phyloP scores from a whole-genome alignment of 225 moss, liverwort and hornwort species.

The Marchantia polymorpha region DNA sequence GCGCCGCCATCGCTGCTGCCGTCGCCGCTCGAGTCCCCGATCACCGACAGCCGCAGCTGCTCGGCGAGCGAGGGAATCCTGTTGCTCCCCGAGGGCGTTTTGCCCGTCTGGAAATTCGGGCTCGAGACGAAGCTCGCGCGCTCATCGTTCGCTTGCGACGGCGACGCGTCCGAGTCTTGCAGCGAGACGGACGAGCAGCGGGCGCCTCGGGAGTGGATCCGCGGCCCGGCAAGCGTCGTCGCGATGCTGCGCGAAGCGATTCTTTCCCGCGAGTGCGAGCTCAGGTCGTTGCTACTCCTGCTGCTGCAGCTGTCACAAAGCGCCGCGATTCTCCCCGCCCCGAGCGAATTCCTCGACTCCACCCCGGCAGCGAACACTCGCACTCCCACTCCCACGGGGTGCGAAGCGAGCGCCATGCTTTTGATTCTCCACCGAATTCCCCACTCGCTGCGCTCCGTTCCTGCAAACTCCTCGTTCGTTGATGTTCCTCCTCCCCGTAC shows the following conservation, averaged over 20 bases:
- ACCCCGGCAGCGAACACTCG: not conserved
- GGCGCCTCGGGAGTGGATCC: not conserved
- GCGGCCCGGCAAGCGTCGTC: not conserved
- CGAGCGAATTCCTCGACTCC: not conserved
- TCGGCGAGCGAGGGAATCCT: slow-evolving; percentile 1
- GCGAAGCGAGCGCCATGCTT: slow-evolving; percentile 13
- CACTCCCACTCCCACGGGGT: not conserved
- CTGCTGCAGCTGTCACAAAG: not conserved
- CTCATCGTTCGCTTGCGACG: slow-evolving; percentile 1
- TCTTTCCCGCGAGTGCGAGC: not conserved
- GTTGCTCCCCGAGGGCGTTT: not conserved
- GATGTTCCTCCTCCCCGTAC: not conserved
- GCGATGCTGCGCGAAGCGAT: not conserved
- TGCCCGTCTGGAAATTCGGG: slow-evolving; percentile 2
- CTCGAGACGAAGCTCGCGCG: slow-evolving; percentile 5
- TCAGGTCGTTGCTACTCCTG: not conserved
- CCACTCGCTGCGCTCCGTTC: not conserved
- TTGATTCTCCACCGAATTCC: not conserved
- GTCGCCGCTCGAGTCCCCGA: not conserved
- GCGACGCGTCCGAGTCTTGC: slow-evolving; percentile 20
- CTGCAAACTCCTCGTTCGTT: not conserved
- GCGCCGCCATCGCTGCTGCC: not conserved
- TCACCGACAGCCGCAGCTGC: slow-evolving; percentile 14
- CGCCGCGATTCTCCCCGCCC: not conserved
- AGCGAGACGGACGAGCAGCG: slow-evolving; percentile 21